phyloP scores from a whole-genome alignment of 2,329 filamentous ascomycete genomes.

The Venturia pyrina region DNA sequence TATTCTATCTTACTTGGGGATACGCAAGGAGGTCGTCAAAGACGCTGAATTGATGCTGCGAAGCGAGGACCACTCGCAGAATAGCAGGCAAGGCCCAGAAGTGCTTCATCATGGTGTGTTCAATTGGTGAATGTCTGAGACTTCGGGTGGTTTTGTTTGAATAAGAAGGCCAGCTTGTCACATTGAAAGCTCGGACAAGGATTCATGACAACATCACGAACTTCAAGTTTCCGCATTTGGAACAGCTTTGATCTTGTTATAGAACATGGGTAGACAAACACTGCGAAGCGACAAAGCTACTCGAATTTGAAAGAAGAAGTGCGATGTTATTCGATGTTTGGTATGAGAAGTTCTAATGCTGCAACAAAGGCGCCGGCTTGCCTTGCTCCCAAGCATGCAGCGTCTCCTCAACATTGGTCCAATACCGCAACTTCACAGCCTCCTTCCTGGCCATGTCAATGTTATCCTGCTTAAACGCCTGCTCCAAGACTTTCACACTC shows the following conservation, averaged over 20 bases:
- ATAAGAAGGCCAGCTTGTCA: neutral
- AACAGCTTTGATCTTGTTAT: neutral
- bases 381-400: constrained; percentile 78
- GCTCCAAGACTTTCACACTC: constrained; percentile 53
- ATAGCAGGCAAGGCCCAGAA: constrained; percentile 39
- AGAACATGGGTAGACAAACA: neutral
- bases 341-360: constrained; percentile 34
- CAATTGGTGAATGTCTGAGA: neutral
- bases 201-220: constrained; percentile 1
- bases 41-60: constrained; percentile 63
- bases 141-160: neutral
- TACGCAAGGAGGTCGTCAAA: constrained; percentile 80
- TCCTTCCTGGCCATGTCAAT: constrained; percentile 57
- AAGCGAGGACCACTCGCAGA: constrained; percentile 39
- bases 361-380: constrained; percentile 43
- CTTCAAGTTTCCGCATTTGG: neutral
- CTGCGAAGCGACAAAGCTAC: no score
- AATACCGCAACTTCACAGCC: constrained; percentile 74
- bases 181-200: neutral
- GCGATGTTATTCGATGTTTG: no score
- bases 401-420: constrained; percentile 76
- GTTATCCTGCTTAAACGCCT: constrained; percentile 57
- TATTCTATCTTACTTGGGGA: constrained; percentile 55
- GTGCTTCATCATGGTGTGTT: constrained; percentile 28
- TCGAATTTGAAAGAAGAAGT: no score